Percentiles rank a stretch among this genome's conserved stretches.
These are phyloP conservation scores for Annulohypoxylon moriforme DNA, from an alignment of 495 filamentous ascomycete species.

Conservation along the genomic window DNA sequence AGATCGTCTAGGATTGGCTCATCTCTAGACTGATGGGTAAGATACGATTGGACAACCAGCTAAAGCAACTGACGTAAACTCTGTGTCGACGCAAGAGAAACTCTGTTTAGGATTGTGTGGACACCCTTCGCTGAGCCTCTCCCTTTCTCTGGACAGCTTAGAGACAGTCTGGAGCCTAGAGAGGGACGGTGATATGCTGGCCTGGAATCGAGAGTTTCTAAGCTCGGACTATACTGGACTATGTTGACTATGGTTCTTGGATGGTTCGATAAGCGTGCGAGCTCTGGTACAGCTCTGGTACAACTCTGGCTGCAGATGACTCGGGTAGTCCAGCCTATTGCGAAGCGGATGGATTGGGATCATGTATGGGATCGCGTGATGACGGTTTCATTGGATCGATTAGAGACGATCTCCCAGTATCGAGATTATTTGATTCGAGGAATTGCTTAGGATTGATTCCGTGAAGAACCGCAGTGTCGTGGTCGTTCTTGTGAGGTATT, in stretches of 20 bases:
- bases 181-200: conserved; percentile 21
- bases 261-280: conserved; percentile 35
- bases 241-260: conserved; percentile 7
- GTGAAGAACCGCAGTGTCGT: conserved; percentile 19
- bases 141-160: conserved; percentile 10
- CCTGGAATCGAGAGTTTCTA: conserved; percentile 23
- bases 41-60: conserved; percentile 44
- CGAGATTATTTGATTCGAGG: conserved; percentile 28
- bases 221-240: conserved; percentile 23
- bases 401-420: conserved; percentile 30
- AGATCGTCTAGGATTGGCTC: conserved; percentile 39
- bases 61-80: conserved; percentile 34
- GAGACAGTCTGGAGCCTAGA: conserved; percentile 2
- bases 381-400: conserved; percentile 34
- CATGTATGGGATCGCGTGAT: conserved; percentile 45
- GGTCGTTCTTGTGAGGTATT: conserved; percentile 18
- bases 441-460: conserved; percentile 1
- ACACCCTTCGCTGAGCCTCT: conserved; percentile 26
- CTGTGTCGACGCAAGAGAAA: conserved; percentile 41
- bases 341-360: conserved; percentile 24
- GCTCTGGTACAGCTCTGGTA: conserved; percentile 33
- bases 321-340: conserved; percentile 47
- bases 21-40: conserved; percentile 30
- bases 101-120: conserved; percentile 34
- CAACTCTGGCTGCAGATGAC: conserved; percentile 42